Evolutionary conservation across 306 rosid species (phyloP).

Genomic region (Prunus persica): DNA sequence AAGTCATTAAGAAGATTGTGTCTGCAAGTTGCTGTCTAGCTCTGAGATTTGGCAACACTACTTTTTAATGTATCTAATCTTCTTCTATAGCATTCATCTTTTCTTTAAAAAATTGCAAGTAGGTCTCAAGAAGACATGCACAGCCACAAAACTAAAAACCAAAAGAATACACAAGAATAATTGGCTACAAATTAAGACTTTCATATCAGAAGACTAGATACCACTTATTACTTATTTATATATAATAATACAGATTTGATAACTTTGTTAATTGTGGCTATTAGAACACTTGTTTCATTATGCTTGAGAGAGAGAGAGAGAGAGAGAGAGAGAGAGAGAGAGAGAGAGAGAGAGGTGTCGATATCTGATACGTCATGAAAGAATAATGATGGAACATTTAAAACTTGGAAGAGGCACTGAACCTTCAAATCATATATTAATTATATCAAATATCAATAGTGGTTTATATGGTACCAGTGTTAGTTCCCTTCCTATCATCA

Average conservation of each 20-base stretch:
- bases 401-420: constrained; percentile 24
- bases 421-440: constrained; percentile 18
- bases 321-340: constrained; percentile 21
- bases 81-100: constrained; percentile 17
- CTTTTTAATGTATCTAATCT: constrained; percentile 42
- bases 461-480: constrained; percentile 25
- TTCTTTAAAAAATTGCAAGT: constrained; percentile 32
- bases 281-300: not conserved
- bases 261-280: not conserved
- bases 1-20: constrained; percentile 28
- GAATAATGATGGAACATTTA: not conserved
- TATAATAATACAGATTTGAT: constrained; percentile 5
- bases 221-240: constrained; percentile 28
- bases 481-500: constrained; percentile 51
- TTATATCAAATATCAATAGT: not conserved
- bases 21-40: constrained; percentile 44
- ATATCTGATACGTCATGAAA: constrained; percentile 36
- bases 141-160: constrained; percentile 16
- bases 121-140: constrained; percentile 33
- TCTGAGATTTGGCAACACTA: constrained; percentile 44
- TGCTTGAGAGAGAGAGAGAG: constrained; percentile 18
- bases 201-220: constrained; percentile 12
- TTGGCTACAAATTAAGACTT: constrained; percentile 5
- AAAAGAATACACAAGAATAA: constrained; percentile 14
- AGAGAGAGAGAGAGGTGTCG: constrained; percentile 29